Evolutionary conservation across 1,139 yeast species (phyloP).

Genomic region (Pichia norvegensis): DNA sequence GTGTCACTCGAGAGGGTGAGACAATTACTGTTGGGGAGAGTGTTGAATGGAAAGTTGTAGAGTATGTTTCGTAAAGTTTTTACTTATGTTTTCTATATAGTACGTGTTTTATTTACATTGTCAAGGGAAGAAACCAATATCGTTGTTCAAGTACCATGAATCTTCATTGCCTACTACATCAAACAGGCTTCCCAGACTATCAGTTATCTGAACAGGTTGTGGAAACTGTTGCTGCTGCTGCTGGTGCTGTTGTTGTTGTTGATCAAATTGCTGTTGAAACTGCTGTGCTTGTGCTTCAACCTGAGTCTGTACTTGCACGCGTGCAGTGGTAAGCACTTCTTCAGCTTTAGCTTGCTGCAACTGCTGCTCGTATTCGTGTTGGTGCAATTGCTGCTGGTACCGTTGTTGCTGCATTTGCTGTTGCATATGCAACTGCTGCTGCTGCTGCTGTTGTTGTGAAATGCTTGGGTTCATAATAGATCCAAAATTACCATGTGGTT

Average conservation of each 20-base stretch:
- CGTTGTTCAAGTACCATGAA: constrained; percentile 37
- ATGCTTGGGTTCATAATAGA: neutral
- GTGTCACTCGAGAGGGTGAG: constrained; percentile 13
- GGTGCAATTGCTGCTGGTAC: neutral
- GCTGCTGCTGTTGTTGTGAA: neutral
- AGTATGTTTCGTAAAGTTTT: constrained; percentile 1
- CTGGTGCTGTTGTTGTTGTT: neutral
- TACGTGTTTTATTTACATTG: constrained; percentile 10
- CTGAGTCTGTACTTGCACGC: neutral
- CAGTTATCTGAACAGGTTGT: constrained; percentile 2
- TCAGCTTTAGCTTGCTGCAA: neutral
- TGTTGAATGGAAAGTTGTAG: constrained; percentile 23
- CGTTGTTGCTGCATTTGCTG: neutral
- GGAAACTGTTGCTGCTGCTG: neutral
- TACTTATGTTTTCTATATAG: neutral
- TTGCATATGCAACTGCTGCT: neutral
- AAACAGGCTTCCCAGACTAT: constrained; percentile 16
- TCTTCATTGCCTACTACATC: constrained; percentile 25
- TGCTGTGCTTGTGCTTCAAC: neutral
- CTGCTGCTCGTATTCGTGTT: neutral
- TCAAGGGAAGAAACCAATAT: constrained; percentile 35
- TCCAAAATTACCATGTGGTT: neutral
- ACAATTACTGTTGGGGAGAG: constrained; percentile 7
- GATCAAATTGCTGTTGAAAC: neutral
- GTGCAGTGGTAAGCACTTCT: neutral